Base-by-base conservation (phyloP, 345 rosid genomes). In the Arabidopsis suecica region DNA sequence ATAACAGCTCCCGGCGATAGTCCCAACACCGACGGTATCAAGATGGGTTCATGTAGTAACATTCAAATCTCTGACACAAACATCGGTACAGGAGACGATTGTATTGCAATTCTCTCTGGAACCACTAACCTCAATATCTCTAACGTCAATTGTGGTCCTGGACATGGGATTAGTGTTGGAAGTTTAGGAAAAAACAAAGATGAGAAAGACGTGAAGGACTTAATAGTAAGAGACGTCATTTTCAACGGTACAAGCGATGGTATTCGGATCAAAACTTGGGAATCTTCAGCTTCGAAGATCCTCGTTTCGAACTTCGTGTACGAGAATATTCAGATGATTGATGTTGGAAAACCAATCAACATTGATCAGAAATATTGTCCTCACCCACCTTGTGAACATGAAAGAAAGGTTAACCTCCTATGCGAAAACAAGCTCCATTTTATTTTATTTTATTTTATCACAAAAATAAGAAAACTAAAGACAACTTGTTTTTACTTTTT, bases 41-140 rank as follows among this genome's bases (percentile, higher is more conserved):
- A 16, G 18, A 16, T 16, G 18, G 18, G 18, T 16, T 16, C 18
- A 16, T 16, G 18, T 16, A 16, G 18, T 16, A 16, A 16, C 18
- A 16, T 16, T 16, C 18, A 16, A 16, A 16, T 16, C 18, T 16
- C 18, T 16, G 18, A 16, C 18, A 16, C 18, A 16, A 16, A 16
- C 18, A 16, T 76, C 14, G 75, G 75, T 9, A 76, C 70, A 0
- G 79, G 79, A 44, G 79, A 76, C 14, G 70, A 76, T 3, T 69
- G 80, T 61, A 76, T 76, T 36, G 80, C 80, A 16, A 69, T 76
- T 42, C 75, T 76, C 20, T 20, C 73, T 9, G 79, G 79, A 59
- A 51, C 55, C 3, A 40, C 79, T 22, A 12, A 75, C 44, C 57
- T 75, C 7, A 38, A 75, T 59, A 68, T 75, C 61, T 75, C 69